phyloP scores from a whole-genome alignment of 352 stramenopile species.

The Plasmopara halstedii region DNA sequence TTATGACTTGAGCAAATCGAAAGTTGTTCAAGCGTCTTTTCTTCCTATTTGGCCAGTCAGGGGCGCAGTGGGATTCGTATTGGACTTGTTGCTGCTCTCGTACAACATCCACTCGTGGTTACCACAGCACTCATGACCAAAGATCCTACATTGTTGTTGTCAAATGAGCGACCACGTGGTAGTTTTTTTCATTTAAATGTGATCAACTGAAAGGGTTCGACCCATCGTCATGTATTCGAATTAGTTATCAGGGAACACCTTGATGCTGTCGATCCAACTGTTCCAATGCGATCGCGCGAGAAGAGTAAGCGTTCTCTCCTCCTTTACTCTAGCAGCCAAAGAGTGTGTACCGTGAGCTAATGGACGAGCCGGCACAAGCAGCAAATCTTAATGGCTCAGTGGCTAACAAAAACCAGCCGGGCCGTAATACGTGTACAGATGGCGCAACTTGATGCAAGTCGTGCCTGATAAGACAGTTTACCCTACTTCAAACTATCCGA shows the following conservation, averaged over 20 bases:
- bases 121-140: conserved; percentile 4
- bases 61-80: too few relatives aligned
- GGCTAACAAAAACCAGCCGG: conserved; percentile 7
- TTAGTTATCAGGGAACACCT: too few relatives aligned
- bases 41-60: too few relatives aligned
- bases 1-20: too few relatives aligned
- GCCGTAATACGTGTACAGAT: background rate
- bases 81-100: background rate
- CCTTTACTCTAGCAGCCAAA: background rate
- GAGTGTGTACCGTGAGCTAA: conserved; percentile 20
- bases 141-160: conserved; percentile 11
- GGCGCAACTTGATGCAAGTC: background rate
- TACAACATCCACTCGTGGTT: conserved; percentile 1
- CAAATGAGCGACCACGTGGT: conserved; percentile 2
- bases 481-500: too few relatives aligned
- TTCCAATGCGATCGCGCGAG: conserved; percentile 5
- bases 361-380: conserved; percentile 13
- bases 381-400: conserved; percentile 12
- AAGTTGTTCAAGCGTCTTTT: too few relatives aligned
- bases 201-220: too few relatives aligned
- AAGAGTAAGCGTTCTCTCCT: conserved; percentile 2
- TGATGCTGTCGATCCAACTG: conserved; percentile 11
- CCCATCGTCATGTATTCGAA: too few relatives aligned
- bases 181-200: too few relatives aligned
- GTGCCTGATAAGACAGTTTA: too few relatives aligned